Conservation (phyloP, 306 rosid genomes). For the Hippophae tibetana region DNA sequence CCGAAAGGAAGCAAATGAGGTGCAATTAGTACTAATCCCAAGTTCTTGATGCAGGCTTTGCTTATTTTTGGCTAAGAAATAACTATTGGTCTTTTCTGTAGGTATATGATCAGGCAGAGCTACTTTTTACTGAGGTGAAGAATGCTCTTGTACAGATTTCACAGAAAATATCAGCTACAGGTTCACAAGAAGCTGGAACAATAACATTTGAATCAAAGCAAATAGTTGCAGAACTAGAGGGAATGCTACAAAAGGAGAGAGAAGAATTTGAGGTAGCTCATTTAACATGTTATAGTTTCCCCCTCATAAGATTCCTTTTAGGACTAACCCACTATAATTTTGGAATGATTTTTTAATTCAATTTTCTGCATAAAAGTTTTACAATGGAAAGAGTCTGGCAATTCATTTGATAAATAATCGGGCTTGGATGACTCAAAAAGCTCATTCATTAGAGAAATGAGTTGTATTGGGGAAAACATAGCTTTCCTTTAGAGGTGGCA, state of each 20-base stretch:
- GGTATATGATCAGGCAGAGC: conserved; percentile 40
- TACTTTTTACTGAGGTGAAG: conserved; percentile 46
- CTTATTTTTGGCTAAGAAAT: conserved; percentile 11
- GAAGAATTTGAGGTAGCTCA: conserved; percentile 55
- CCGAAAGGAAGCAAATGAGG: conserved; percentile 66
- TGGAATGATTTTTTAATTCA: background rate
- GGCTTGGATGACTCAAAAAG: no score
- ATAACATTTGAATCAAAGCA: conserved; percentile 31
- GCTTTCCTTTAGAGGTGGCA: no score
- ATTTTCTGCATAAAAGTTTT: no score
- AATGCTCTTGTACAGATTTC: conserved; percentile 40
- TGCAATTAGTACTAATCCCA: conserved; percentile 24
- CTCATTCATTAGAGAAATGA: no score
- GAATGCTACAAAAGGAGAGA: conserved; percentile 47
- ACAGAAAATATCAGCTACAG: conserved; percentile 29
- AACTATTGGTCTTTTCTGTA: conserved; percentile 33
- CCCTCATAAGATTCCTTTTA: background rate
- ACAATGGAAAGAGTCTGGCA: no score
- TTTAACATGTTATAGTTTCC: conserved; percentile 1
- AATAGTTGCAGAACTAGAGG: conserved; percentile 42
- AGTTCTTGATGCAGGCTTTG: conserved; percentile 1
- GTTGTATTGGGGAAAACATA: no score
- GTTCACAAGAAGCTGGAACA: conserved; percentile 35
- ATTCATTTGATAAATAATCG: no score
- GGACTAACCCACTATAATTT: background rate